Evolutionary conservation across 2,329 filamentous ascomycete genomes (phyloP).

Genomic region (Fusarium proliferatum): DNA sequence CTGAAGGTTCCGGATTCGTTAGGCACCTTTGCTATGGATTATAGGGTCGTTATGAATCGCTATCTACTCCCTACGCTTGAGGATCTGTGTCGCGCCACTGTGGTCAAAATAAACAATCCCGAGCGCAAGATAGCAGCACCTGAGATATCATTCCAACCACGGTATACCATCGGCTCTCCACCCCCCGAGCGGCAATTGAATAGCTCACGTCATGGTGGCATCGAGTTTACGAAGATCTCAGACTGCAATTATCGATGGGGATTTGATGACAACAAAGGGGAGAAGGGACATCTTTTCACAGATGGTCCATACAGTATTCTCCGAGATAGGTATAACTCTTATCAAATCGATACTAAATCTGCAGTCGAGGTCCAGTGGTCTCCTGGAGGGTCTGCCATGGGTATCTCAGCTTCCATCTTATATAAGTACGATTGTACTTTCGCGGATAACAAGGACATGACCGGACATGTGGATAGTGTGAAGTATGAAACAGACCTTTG

Average conservation of each 20-base stretch:
- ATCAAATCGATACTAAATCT: neutral
- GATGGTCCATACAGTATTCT: neutral
- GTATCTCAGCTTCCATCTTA: neutral
- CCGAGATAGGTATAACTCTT: neutral
- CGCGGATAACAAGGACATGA: neutral
- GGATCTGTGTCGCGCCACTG: neutral
- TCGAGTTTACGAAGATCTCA: neutral
- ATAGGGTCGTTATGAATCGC: neutral
- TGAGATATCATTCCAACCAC: rapidly evolving
- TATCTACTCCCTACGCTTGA: neutral
- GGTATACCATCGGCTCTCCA: neutral
- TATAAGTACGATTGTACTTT: neutral
- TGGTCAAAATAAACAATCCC: neutral
- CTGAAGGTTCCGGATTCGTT: neutral
- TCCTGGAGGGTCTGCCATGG: neutral
- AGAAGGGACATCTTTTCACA: neutral
- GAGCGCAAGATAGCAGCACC: neutral
- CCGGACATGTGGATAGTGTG: neutral
- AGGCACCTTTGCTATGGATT: neutral
- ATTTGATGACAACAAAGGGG: neutral
- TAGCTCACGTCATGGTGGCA: neutral
- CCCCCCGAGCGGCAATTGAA: rapidly evolving
- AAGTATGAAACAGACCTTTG: neutral
- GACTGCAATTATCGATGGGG: neutral
- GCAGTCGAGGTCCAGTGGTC: neutral